Evolutionary conservation across 768 basidiomycete genomes (phyloP).

Genomic region (Kwoniella sp.): DNA sequence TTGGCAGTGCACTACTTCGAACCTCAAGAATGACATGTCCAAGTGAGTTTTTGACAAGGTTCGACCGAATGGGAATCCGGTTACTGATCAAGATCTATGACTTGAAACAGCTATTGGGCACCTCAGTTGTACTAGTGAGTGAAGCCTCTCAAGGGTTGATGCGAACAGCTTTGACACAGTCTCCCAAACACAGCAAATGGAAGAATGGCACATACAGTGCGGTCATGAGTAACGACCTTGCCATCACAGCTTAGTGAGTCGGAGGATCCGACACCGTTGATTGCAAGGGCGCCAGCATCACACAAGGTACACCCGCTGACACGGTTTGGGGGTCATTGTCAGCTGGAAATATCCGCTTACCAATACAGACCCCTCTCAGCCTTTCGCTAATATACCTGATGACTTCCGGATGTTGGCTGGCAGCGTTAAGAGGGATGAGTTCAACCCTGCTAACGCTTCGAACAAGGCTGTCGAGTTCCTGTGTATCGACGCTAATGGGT

Average conservation of each 20-base stretch:
- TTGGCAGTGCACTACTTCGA: conserved; percentile 32
- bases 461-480: conserved; percentile 31
- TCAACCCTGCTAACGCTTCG: conserved; percentile 7
- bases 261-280: too few relatives aligned
- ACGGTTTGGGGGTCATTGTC: neutral
- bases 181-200: conserved; percentile 25
- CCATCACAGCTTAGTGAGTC: conserved; percentile 29
- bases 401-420: conserved; percentile 41
- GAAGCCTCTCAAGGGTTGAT: too few relatives aligned
- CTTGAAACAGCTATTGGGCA: conserved; percentile 28
- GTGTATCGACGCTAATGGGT: conserved; percentile 27
- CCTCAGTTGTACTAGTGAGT: conserved; percentile 38
- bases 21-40: conserved; percentile 30
- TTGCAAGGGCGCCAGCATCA: too few relatives aligned
- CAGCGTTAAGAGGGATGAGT: conserved; percentile 23
- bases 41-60: conserved; percentile 10
- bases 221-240: conserved; percentile 23
- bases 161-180: too few relatives aligned
- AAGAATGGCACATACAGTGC: conserved; percentile 30
- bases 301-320: too few relatives aligned
- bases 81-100: too few relatives aligned
- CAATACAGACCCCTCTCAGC: conserved; percentile 12
- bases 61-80: too few relatives aligned
- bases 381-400: conserved; percentile 30
- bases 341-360: conserved; percentile 23